Base-by-base conservation (phyloP, 805 yeast species). In the Lipomyces sp. region DNA sequence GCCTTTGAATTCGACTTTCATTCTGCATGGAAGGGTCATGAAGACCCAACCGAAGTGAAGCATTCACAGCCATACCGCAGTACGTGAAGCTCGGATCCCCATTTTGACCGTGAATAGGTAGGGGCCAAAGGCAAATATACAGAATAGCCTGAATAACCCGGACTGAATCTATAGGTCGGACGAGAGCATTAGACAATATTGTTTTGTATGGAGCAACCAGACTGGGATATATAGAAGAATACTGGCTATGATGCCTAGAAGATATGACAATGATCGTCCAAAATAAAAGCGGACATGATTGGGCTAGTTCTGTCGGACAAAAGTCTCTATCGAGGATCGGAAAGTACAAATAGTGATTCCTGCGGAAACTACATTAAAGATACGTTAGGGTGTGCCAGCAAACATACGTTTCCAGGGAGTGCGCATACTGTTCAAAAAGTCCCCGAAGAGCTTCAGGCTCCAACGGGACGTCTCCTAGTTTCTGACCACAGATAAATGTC, bases 21-120 rank as follows among this genome's bases (percentile, higher is more conserved):
- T 42, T 42, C 48, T 42, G 18, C 18, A 42, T 7, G 32, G 13
- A 24, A 4, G 32, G 56, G 5, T n/a, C 18, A 53, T 53, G 56
- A 4, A 53, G 32, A n/a, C 56, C 56, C 35, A 53, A 18, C 1
- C 2, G 4, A 24, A 53, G 6, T 3, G 56, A 11, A 5, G 56
- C 56, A 53, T 53, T 53, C 56, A 53, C 56, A 33, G 56, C 56
- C 33, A n/a, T n/a, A 30, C 24, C 33, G 35, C 56, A 53, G 56
- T 53, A 33, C 4, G 10, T 53, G 8, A 30, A n/a, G 6, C 56
- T 53, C 18, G 56, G 56, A 53, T 53, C 56, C n/a, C 18, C 56
- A 30, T 53, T 15, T 15, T 53, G 32, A 3, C 6, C 18, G 34
- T n/a, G 0, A 32, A 53, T 3, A 6, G 8, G 56, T 15, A 53